Evolutionary conservation across 306 rosid species (phyloP).

Genomic region (Rosa multiflora): DNA sequence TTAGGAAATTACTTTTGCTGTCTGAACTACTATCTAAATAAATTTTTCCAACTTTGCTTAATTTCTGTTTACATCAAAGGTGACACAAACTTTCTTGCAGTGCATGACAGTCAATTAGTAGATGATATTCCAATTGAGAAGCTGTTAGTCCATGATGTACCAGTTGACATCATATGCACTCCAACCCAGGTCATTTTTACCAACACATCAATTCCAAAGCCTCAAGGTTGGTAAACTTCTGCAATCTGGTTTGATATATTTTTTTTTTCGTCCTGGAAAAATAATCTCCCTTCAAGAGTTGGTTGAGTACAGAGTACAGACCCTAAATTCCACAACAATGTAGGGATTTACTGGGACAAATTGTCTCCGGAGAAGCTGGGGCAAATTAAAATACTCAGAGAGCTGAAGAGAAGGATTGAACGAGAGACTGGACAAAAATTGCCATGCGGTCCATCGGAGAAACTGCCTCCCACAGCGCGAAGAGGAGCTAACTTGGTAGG

Average conservation of each 20-base stretch:
- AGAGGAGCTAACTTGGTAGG: slow-evolving; percentile 34
- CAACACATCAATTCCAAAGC: slow-evolving; percentile 65
- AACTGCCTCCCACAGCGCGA: slow-evolving; percentile 76
- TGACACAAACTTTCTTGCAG: slow-evolving; percentile 39
- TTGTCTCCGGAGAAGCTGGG: slow-evolving; percentile 88
- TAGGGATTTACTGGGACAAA: slow-evolving; percentile 96
- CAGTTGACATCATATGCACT: slow-evolving; percentile 89
- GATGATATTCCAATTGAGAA: slow-evolving; percentile 82
- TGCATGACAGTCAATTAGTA: slow-evolving; percentile 84
- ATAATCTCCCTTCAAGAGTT: not conserved
- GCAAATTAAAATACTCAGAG: slow-evolving; percentile 75
- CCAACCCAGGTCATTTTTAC: slow-evolving; percentile 76
- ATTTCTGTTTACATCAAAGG: slow-evolving; percentile 7
- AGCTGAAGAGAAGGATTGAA: slow-evolving; percentile 74
- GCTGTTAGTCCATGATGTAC: slow-evolving; percentile 81
- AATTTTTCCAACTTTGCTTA: not conserved
- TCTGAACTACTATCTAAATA: not conserved
- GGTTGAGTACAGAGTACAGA: not conserved
- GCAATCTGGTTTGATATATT: slow-evolving; percentile 7
- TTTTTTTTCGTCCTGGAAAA: not conserved
- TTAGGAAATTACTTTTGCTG: not conserved
- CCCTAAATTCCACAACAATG: not conserved
- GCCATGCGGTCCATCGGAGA: slow-evolving; percentile 77
- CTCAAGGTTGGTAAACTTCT: slow-evolving; percentile 69
- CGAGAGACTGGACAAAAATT: slow-evolving; percentile 64